Evolutionary conservation across 2,329 filamentous ascomycete species (phyloP).

Genomic region (Pleoardoris graminearum): DNA sequence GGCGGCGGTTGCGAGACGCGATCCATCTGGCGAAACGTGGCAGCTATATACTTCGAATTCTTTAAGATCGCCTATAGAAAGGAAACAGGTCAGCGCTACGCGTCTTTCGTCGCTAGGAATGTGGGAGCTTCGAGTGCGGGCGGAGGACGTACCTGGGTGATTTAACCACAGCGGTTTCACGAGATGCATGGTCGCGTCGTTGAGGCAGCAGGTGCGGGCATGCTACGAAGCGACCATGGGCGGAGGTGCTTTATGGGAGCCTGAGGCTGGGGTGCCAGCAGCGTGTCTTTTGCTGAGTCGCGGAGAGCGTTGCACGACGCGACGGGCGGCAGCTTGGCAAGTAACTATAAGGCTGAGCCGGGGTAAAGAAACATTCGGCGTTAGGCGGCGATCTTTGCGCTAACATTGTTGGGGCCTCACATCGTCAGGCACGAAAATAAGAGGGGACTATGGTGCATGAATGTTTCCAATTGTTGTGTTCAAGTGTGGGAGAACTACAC

Average conservation of each 20-base stretch:
- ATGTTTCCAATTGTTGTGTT: too few species aligned
- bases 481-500: too few species aligned
- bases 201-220: conserved; percentile 19
- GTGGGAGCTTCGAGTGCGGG: conserved; percentile 5
- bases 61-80: conserved; percentile 79
- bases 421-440: not conserved
- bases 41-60: conserved; percentile 99
- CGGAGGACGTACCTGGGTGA: conserved; percentile 70
- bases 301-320: conserved; percentile 28
- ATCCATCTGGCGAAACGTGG: conserved; percentile 93
- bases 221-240: conserved; percentile 35
- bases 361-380: conserved; percentile 28
- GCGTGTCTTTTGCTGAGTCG: conserved; percentile 24
- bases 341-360: conserved; percentile 17
- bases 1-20: conserved; percentile 87
- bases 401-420: conserved; percentile 3
- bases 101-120: not conserved
- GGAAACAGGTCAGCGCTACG: conserved; percentile 3
- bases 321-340: conserved; percentile 30
- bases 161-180: conserved; percentile 96
- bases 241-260: conserved; percentile 1
- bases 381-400: conserved; percentile 38
- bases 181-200: conserved; percentile 56
- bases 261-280: not conserved
- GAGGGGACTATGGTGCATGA: too few species aligned